Evolutionary conservation across 2,329 filamentous ascomycete genomes (phyloP).

Genomic region (Cryoendolithus antarcticus): DNA sequence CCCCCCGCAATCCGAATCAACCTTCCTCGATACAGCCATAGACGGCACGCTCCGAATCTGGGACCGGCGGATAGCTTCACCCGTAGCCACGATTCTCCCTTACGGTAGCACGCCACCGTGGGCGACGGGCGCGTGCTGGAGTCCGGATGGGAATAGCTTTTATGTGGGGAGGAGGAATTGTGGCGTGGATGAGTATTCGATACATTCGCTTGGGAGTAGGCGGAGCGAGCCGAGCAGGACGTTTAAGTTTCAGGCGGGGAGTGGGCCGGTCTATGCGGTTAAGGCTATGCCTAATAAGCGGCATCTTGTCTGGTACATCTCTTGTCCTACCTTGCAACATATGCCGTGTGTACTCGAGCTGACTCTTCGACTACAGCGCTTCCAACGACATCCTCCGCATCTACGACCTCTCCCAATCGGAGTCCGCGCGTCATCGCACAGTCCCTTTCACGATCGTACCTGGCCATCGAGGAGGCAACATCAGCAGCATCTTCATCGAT

Average conservation of each 20-base stretch:
- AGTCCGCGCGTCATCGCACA: conserved; percentile 55
- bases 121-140: conserved; percentile 98
- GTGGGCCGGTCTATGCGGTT: conserved; percentile 78
- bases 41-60: conserved; percentile 86
- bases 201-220: conserved; percentile 54
- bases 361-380: conserved; percentile 42
- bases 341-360: too few species aligned
- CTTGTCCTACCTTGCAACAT: too few species aligned
- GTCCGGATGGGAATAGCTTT: conserved; percentile 85
- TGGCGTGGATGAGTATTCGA: conserved; percentile 85
- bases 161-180: conserved; percentile 85
- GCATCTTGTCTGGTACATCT: conserved; percentile 65
- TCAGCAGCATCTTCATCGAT: conserved; percentile 76
- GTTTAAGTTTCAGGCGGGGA: conserved; percentile 80
- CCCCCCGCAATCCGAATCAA: conserved; percentile 52
- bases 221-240: conserved; percentile 63
- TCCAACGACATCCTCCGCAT: conserved; percentile 87
- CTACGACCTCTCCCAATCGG: conserved; percentile 65
- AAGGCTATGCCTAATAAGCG: conserved; percentile 84
- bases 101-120: conserved; percentile 72
- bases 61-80: conserved; percentile 67
- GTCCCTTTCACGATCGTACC: conserved; percentile 96
- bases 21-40: conserved; percentile 78
- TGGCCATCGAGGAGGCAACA: conserved; percentile 77
- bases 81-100: conserved; percentile 67